Evolutionary conservation across 2,329 filamentous ascomycete species (phyloP).

Genomic region (Didymellaceae sp.): DNA sequence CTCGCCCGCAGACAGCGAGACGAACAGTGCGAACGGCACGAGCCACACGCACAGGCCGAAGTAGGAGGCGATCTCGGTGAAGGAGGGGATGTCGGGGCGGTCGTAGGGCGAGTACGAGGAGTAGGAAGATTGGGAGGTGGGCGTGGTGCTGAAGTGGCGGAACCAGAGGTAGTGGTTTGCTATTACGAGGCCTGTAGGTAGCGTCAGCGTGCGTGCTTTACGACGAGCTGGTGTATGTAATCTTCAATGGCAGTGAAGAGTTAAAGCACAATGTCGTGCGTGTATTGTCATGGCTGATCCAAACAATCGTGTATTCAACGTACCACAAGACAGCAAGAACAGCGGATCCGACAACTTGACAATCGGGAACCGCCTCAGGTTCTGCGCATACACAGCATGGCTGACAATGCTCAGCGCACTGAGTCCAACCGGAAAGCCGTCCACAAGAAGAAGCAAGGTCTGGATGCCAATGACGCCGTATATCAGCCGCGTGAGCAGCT

Average conservation of each 20-base stretch:
- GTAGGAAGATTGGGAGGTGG: conserved; percentile 57
- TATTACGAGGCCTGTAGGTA: conserved; percentile 72
- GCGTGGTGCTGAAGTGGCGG: conserved; percentile 80
- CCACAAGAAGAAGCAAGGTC: conserved; percentile 75
- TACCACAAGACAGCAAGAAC: conserved; percentile 83
- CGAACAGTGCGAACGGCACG: conserved; percentile 92
- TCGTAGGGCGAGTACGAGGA: conserved; percentile 64
- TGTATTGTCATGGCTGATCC: too few species aligned
- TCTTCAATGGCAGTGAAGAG: too few species aligned
- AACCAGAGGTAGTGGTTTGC: conserved; percentile 97
- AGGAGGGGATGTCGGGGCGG: conserved; percentile 76
- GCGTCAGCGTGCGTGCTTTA: conserved; percentile 8
- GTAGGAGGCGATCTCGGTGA: conserved; percentile 93
- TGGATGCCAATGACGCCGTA: conserved; percentile 81
- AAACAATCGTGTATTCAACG: conserved; percentile 39
- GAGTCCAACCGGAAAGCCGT: conserved; percentile 81
- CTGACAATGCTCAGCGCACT: conserved; percentile 78
- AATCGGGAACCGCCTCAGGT: conserved; percentile 76
- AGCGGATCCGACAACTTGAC: conserved; percentile 88
- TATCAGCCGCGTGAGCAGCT: conserved; percentile 82
- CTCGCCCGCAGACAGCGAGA: conserved; percentile 90
- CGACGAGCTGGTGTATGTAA: not conserved
- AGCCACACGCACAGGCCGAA: conserved; percentile 98
- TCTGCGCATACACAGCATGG: conserved; percentile 86
- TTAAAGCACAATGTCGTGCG: too few species aligned